Base-by-base conservation (phyloP, 148 eudicot genomes). In the Limonium bicolor region DNA sequence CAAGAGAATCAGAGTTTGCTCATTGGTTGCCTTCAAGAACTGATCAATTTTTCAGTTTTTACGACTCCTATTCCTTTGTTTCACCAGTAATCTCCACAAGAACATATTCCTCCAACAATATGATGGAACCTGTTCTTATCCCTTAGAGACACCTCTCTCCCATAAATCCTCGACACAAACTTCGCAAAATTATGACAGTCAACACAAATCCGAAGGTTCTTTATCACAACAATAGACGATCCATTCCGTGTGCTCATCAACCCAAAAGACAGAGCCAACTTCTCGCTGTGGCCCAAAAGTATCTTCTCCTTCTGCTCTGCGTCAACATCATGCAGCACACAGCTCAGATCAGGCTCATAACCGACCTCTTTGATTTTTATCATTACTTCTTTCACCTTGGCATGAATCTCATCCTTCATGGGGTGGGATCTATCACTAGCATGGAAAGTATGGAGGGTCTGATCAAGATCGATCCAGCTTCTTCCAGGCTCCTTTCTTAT, bases 141-240 rank as follows among this genome's bases (percentile, higher is more conserved):
- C 47, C 46, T 27, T 6, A 40, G 17, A 27, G 51, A 44, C 26
- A 35, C 44, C 27, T 36, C 25, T 36, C 41, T 55, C 28, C 51
- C 52, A 22, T 36, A 44, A 12, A 44, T 1, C 21, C 20, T 66
- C 11, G 85, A 80, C 12, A 80, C 61, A 30, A 76, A 69, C 69
- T 85, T 77, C 1, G 80, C 90, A 54, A 77, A 85, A 60, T 65
- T 85, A 60, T 80, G 95, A 56, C 95, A 85, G 60, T 80, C 82
- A 37, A 85, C 90, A 65, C 90, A 85, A 41, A 85, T 70, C 5
- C 86, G 59, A 12, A 85, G 82, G 57, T 85, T 85, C 49, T 84
- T 85, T 27, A 85, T 85, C 27, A 85, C 66, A 41, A 73, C 69
- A 15, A 85, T 61, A 1, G 86, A 60, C 31, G 45, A 62, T 23